Conservation (phyloP, 2,329 filamentous ascomycete species). For the Cucurbitaria berberidis region DNA sequence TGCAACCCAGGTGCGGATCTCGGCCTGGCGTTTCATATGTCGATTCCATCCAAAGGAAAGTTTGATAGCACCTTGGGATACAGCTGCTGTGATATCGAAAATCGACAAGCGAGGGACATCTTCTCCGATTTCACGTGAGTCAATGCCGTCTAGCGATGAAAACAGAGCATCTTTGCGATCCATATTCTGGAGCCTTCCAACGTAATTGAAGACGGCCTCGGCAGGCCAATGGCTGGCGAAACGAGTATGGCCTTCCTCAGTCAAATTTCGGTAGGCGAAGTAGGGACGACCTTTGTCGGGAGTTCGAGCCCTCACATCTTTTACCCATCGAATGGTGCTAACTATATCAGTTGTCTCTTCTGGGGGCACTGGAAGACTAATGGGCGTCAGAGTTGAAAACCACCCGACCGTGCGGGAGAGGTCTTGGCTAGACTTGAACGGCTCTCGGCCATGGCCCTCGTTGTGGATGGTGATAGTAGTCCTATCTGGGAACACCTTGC, state of each 20-base stretch:
- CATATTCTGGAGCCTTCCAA: slow-evolving; percentile 39
- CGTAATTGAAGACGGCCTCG: slow-evolving; percentile 44
- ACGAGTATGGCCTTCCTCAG: slow-evolving; percentile 29
- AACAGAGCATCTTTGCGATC: slow-evolving; percentile 40
- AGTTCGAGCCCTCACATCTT: slow-evolving; percentile 37
- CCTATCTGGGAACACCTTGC: slow-evolving; percentile 51
- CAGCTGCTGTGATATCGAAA: slow-evolving; percentile 40
- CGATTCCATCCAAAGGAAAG: slow-evolving; percentile 42
- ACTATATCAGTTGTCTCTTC: slow-evolving; percentile 38
- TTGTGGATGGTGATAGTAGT: slow-evolving; percentile 53
- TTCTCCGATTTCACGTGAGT: slow-evolving; percentile 32
- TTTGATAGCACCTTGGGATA: slow-evolving; percentile 38
- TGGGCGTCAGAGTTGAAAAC: slow-evolving; percentile 54
- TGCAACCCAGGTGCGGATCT: slow-evolving; percentile 39
- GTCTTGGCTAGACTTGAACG: slow-evolving; percentile 54
- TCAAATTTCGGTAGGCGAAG: slow-evolving; percentile 37
- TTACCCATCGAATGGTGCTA: slow-evolving; percentile 43
- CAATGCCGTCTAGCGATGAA: slow-evolving; percentile 25
- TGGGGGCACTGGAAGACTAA: slow-evolving; percentile 30
- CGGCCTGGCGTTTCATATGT: slow-evolving; percentile 36
- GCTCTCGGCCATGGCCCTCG: slow-evolving; percentile 57
- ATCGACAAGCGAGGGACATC: slow-evolving; percentile 38
- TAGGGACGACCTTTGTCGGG: slow-evolving; percentile 43
- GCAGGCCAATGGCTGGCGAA: slow-evolving; percentile 43
- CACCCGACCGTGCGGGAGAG: slow-evolving; percentile 59